A percentile compares a stretch with the other conserved stretches of the same genome.
Evolutionary conservation across 2,329 filamentous ascomycete species (phyloP).

Genomic region (Calonectria montana): DNA sequence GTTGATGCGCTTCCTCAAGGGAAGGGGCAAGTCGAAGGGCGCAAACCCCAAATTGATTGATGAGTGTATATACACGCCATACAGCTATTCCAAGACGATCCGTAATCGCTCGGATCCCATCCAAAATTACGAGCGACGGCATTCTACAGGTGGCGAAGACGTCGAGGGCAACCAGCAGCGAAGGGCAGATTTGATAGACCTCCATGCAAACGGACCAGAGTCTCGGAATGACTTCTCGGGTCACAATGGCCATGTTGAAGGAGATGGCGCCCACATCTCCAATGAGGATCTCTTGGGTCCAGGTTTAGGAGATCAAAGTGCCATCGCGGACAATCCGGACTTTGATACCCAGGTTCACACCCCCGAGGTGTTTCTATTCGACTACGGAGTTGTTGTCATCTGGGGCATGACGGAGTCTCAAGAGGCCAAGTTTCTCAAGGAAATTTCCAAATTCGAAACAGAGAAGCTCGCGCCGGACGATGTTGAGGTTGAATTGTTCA

Average conservation of each 20-base stretch:
- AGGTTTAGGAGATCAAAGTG: conserved; percentile 48
- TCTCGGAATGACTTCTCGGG: conserved; percentile 43
- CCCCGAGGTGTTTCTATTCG: conserved; percentile 94
- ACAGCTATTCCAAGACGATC: conserved; percentile 74
- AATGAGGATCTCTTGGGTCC: conserved; percentile 51
- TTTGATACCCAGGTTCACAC: conserved; percentile 91
- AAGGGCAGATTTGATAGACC: conserved; percentile 72
- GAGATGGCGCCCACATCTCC: conserved; percentile 40
- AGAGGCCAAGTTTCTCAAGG: conserved; percentile 91
- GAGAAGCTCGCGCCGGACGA: conserved; percentile 91
- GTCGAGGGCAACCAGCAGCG: conserved; percentile 52
- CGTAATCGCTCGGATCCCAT: conserved; percentile 49
- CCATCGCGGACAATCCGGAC: conserved; percentile 68
- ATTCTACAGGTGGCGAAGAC: conserved; percentile 77
- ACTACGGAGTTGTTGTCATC: conserved; percentile 97
- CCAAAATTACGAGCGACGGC: conserved; percentile 72
- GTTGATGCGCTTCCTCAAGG: conserved; percentile 91
- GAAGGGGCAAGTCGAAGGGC: conserved; percentile 79
- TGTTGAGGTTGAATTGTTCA: conserved; percentile 96
- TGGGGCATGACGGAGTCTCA: conserved; percentile 97
- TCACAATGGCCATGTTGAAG: conserved; percentile 38
- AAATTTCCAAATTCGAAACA: conserved; percentile 92
- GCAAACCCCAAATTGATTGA: conserved; percentile 93
- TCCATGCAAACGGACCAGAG: conserved; percentile 57
- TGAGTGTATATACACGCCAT: conserved; percentile 97